Evolutionary conservation across 768 basidiomycete genomes (phyloP).

Genomic region (Amanita rimosa): DNA sequence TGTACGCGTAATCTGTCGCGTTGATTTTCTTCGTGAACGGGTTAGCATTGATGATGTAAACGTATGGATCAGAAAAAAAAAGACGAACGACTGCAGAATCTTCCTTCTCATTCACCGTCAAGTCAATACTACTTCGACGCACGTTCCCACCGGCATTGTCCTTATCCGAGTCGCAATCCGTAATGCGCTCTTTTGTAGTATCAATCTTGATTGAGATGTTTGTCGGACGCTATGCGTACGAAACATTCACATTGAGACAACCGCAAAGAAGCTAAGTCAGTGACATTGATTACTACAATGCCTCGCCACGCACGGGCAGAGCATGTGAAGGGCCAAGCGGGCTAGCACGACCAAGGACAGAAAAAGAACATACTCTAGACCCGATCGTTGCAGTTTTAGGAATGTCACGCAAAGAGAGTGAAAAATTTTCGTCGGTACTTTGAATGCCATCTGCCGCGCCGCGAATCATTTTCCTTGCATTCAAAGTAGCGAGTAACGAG

Average conservation of each 20-base stretch:
- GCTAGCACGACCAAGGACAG: neutral
- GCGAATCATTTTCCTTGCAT: slow-evolving; percentile 39
- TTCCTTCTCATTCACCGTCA: neutral
- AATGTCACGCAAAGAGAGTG: slow-evolving; percentile 27
- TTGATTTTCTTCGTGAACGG: neutral
- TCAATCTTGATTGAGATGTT: slow-evolving; percentile 47
- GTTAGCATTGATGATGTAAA: neutral
- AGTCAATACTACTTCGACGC: slow-evolving; percentile 4
- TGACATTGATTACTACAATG: neutral
- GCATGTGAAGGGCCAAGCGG: slow-evolving; percentile 2
- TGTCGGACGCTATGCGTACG: slow-evolving; percentile 21
- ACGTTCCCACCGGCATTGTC: slow-evolving; percentile 10
- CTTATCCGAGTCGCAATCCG: slow-evolving; percentile 22
- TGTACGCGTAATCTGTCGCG: neutral
- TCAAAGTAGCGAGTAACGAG: slow-evolving; percentile 48
- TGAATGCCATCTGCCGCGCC: slow-evolving; percentile 25
- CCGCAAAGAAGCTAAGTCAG: neutral
- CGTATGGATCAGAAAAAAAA: neutral
- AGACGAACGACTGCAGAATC: neutral
- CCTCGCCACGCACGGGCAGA: slow-evolving; percentile 2
- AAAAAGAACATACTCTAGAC: slow-evolving; percentile 18
- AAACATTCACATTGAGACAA: neutral
- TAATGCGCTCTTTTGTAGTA: slow-evolving; percentile 37
- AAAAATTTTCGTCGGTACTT: slow-evolving; percentile 28
- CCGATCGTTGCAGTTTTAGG: slow-evolving; percentile 20